These are phyloP conservation scores for Nephelium lappaceum DNA, from an alignment of 345 rosid species.

Conservation along the genomic window DNA sequence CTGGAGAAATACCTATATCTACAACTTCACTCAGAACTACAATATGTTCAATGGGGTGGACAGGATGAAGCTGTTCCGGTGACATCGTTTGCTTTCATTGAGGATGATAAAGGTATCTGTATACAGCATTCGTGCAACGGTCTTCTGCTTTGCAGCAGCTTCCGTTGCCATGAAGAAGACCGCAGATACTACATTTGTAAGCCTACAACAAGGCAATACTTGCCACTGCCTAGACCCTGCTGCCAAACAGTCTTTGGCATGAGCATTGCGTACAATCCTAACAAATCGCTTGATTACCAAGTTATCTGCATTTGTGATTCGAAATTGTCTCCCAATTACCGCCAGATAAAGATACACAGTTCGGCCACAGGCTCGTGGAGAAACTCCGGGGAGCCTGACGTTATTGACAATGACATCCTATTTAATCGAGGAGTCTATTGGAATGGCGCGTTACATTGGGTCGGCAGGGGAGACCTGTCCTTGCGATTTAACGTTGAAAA, in stretches of 20 bases:
- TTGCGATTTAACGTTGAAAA: slow-evolving; percentile 23
- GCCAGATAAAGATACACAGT: slow-evolving; percentile 19
- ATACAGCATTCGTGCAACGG: slow-evolving; percentile 32
- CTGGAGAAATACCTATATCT: slow-evolving; percentile 24
- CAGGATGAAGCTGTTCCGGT: slow-evolving; percentile 14
- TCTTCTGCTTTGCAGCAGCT: slow-evolving; percentile 37
- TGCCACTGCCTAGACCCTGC: slow-evolving; percentile 17
- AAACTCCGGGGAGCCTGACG: neutral
- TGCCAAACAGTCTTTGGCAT: slow-evolving; percentile 22
- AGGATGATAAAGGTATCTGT: slow-evolving; percentile 23
- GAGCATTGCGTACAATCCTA: slow-evolving; percentile 32
- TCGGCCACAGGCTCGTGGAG: slow-evolving; percentile 29
- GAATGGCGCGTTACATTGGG: slow-evolving; percentile 36
- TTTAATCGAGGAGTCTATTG: slow-evolving; percentile 27
- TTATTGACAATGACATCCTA: neutral
- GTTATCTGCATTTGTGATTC: slow-evolving; percentile 30
- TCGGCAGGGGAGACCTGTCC: slow-evolving; percentile 16
- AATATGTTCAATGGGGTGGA: slow-evolving; percentile 14
- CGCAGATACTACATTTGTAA: slow-evolving; percentile 30
- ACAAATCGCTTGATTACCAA: slow-evolving; percentile 12
- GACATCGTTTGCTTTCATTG: slow-evolving; percentile 27
- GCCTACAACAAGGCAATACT: slow-evolving; percentile 31
- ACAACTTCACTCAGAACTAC: neutral
- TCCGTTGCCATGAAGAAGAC: slow-evolving; percentile 24
- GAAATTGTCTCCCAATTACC: neutral